Conservation (phyloP, 129 eudicot genomes). For the Chrysanthemum seticuspe region DNA sequence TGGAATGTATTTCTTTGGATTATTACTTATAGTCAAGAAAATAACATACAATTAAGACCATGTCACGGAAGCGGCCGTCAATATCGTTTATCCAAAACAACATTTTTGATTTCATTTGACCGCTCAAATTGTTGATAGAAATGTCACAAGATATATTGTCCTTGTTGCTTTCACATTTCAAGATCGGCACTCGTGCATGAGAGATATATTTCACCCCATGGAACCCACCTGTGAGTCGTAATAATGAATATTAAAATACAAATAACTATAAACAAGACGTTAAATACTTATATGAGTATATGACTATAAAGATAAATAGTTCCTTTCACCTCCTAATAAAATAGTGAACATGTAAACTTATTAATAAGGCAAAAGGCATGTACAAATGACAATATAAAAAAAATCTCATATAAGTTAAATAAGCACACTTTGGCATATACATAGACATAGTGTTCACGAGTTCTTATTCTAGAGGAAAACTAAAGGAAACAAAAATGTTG, state of each 20-base stretch:
- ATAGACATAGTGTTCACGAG: too few relatives aligned
- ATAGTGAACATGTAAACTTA: neutral
- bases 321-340: neutral
- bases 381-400: neutral
- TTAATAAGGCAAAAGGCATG: neutral
- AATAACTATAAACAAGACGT: neutral
- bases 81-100: slow-evolving; percentile 76
- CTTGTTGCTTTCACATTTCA: slow-evolving; percentile 58
- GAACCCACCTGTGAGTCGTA: slow-evolving; percentile 56
- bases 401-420: too few relatives aligned
- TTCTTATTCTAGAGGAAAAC: too few relatives aligned
- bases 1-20: neutral
- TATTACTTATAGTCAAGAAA: slow-evolving; percentile 14
- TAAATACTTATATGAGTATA: neutral
- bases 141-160: slow-evolving; percentile 82
- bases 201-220: slow-evolving; percentile 55
- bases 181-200: slow-evolving; percentile 80
- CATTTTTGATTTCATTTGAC: slow-evolving; percentile 91
- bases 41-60: slow-evolving; percentile 79
- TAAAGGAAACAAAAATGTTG: too few relatives aligned
- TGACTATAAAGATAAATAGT: neutral
- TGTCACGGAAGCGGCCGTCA: slow-evolving; percentile 78
- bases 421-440: too few relatives aligned
- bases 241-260: slow-evolving; percentile 5
- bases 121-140: slow-evolving; percentile 80